Base-by-base conservation (phyloP, 2,329 filamentous ascomycete species). In the Fusarium sp. region DNA sequence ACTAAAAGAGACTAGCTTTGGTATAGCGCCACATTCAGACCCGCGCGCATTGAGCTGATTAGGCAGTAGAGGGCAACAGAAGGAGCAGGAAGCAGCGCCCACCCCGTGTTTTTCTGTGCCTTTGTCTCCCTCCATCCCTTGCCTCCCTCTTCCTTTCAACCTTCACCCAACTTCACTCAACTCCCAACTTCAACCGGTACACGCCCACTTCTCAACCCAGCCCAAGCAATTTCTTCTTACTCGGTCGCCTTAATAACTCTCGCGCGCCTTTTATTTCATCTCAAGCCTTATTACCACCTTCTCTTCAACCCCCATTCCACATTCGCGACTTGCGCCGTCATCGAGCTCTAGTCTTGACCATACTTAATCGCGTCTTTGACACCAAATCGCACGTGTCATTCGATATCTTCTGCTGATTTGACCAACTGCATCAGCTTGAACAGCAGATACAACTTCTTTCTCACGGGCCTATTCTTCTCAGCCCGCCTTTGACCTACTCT, bases 51-150 rank as follows among this genome's bases (percentile, higher is more conserved):
- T 69, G 59, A 69, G 58, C 70, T 66, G 51, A 55, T 70, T 71
- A 64, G 72, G 65, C 72, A 69, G 51, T 65, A 51, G 64, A 54
- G 74, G 64, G 63, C 57, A 64, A 62, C 42, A 67, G 64, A 73
- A 75, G 50, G 69, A 70, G 69, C 67, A 55, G 67, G 67, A 69
- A 62, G 69, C 70, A 70, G 63, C 70, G 70, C 73, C 75, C 75
- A 75, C 77, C 75, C 77, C 74, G 61, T 78, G 69, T 77, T 79
- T 79, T 79, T 50, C 73, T 74, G 56, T 63, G 61, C 62, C 45
- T 66, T 72, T 55, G 56, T 67, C 44, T 59, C 63, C 62, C 36
- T 70, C 30, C 54, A 38, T 59, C 51, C 35, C 48, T 53, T 50
- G 58, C 61, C 64, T 56, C 63, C 62, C 50, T 75, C 62, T 32